Percentiles rank a stretch among this genome's conserved stretches.
phyloP scores from a whole-genome alignment of 1,284 basidiomycete species.

The Phellinidium pouzarii region DNA sequence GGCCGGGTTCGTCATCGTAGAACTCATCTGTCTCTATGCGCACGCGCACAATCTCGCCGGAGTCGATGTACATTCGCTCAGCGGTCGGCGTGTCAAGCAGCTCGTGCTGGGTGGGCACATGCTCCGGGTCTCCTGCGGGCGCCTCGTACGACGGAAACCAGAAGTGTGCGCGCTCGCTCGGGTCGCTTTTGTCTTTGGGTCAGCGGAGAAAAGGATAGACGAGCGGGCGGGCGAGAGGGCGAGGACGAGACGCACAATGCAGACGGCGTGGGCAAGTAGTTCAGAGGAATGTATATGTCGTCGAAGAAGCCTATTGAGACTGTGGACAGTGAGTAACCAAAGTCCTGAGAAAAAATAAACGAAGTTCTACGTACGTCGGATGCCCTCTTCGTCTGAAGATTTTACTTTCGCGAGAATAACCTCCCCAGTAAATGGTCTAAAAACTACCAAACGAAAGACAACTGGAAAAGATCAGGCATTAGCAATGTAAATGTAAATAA shows the following conservation, averaged over 20 bases:
- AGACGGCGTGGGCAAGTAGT: conserved; percentile 69
- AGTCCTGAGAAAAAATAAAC: conserved; percentile 7
- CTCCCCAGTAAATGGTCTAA: conserved; percentile 87
- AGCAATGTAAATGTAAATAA: neutral
- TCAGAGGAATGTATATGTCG: conserved; percentile 77
- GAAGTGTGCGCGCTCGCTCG: conserved; percentile 76
- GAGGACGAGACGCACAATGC: conserved; percentile 54
- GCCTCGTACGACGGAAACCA: conserved; percentile 48
- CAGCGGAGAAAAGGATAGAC: neutral
- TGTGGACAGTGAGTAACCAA: conserved; percentile 28
- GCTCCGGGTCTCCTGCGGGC: conserved; percentile 32
- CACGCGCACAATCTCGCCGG: conserved; percentile 79
- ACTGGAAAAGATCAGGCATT: conserved; percentile 40
- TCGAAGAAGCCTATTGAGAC: conserved; percentile 93
- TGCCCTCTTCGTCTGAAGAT: conserved; percentile 75
- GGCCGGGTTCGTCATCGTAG: conserved; percentile 87
- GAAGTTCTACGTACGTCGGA: conserved; percentile 55
- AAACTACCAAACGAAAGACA: conserved; percentile 86
- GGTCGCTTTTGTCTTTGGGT: conserved; percentile 48
- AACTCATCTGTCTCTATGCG: conserved; percentile 87
- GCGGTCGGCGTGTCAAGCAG: conserved; percentile 61
- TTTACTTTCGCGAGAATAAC: conserved; percentile 86
- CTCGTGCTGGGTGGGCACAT: conserved; percentile 48
- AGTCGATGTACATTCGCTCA: conserved; percentile 83
- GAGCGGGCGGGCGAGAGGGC: neutral